Evolutionary conservation across 108 stramenopile species (phyloP).

Genomic region (Cyclotella cryptica): DNA sequence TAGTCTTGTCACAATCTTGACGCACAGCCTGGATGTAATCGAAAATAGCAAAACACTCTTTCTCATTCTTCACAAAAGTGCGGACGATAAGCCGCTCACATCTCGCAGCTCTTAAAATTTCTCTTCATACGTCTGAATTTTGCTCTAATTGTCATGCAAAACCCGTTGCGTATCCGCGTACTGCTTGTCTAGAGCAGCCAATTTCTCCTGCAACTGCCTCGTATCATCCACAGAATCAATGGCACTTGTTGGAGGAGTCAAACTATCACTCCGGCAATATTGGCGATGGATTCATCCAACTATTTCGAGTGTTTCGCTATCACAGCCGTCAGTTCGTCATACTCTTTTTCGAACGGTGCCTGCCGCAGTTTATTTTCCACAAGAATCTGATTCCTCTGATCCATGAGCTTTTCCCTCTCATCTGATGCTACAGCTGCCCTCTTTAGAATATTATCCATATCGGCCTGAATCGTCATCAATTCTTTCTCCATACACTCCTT

Average conservation of each 20-base stretch:
- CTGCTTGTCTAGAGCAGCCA: constrained; percentile 49
- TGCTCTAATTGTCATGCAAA: constrained; percentile 35
- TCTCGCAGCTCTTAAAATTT: constrained; percentile 47
- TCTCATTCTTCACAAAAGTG: constrained; percentile 59
- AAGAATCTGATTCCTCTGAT: constrained; percentile 52
- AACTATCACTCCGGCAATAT: constrained; percentile 45
- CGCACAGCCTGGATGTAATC: constrained; percentile 80
- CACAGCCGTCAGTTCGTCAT: constrained; percentile 22
- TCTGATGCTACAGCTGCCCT: constrained; percentile 55
- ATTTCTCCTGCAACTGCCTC: constrained; percentile 34
- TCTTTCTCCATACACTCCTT: constrained; percentile 61
- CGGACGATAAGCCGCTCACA: constrained; percentile 44
- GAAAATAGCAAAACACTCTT: constrained; percentile 75
- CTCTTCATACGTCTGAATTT: constrained; percentile 38
- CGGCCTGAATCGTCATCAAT: constrained; percentile 50
- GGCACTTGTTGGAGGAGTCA: constrained; percentile 1
- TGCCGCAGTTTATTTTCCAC: constrained; percentile 44
- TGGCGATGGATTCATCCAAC: constrained; percentile 67
- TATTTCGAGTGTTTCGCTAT: constrained; percentile 53
- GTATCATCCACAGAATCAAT: constrained; percentile 33
- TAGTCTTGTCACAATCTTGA: constrained; percentile 66
- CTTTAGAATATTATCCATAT: constrained; percentile 70
- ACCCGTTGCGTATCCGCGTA: constrained; percentile 27
- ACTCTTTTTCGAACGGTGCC: constrained; percentile 47
- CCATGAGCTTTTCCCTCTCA: constrained; percentile 66